phyloP scores from a whole-genome alignment of 2,329 filamentous ascomycete species.

The Talaromyces sp. region DNA sequence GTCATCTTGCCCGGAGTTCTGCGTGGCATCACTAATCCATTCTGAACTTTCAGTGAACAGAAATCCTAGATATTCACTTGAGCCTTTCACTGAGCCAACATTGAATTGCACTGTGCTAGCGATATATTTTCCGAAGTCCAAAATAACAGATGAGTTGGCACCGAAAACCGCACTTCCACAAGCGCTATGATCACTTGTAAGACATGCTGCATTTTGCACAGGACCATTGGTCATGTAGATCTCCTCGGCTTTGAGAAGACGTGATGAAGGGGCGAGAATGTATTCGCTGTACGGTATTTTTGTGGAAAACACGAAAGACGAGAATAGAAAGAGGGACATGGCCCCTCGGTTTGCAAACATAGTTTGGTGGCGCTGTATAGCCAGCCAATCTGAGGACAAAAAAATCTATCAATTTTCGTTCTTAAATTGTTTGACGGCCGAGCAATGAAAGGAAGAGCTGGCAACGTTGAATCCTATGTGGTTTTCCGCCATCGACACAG shows the following conservation, averaged over 20 bases:
- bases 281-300: constrained; percentile 21
- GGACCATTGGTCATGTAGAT: constrained; percentile 22
- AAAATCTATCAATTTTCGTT: background rate
- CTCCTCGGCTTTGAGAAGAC: constrained; percentile 16
- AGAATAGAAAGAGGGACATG: background rate
- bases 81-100: constrained; percentile 17
- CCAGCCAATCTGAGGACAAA: background rate
- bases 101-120: constrained; percentile 33
- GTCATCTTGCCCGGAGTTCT: constrained; percentile 42
- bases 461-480: background rate
- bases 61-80: constrained; percentile 30
- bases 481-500: background rate
- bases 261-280: constrained; percentile 21
- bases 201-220: constrained; percentile 14
- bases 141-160: constrained; percentile 28
- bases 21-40: constrained; percentile 49
- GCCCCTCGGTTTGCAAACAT: background rate
- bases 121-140: constrained; percentile 36
- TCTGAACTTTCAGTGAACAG: constrained; percentile 36
- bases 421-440: background rate
- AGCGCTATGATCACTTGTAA: background rate
- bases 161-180: constrained; percentile 14
- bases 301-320: background rate
- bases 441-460: background rate
- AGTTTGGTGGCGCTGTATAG: background rate